phyloP scores from a whole-genome alignment of 2,329 filamentous ascomycete genomes.

The Pseudogymnoascus sp. region DNA sequence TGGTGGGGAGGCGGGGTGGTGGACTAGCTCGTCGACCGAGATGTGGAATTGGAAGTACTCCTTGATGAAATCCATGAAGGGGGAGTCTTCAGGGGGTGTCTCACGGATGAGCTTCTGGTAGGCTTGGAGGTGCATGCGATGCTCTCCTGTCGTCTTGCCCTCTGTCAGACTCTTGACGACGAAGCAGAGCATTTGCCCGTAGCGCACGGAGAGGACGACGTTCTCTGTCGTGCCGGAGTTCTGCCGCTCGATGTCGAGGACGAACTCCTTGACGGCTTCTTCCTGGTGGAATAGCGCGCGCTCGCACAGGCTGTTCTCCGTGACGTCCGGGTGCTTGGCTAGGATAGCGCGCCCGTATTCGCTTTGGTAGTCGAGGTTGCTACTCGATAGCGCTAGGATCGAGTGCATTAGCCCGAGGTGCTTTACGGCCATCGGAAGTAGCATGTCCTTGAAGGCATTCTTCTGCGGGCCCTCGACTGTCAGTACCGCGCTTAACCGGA shows the following conservation, averaged over 20 bases:
- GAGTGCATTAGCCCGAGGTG: slow-evolving; percentile 86
- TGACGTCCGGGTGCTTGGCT: slow-evolving; percentile 41
- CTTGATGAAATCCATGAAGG: slow-evolving; percentile 64
- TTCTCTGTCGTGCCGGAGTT: slow-evolving; percentile 39
- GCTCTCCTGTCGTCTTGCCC: slow-evolving; percentile 55
- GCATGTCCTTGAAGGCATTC: slow-evolving; percentile 79
- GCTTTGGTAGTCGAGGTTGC: slow-evolving; percentile 9
- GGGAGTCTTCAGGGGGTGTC: slow-evolving; percentile 54
- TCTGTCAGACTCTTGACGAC: slow-evolving; percentile 52
- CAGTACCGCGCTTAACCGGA: slow-evolving; percentile 69
- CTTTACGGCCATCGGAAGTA: slow-evolving; percentile 72
- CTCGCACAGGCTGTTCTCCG: slow-evolving; percentile 38
- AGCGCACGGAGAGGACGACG: slow-evolving; percentile 46
- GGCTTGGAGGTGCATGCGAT: slow-evolving; percentile 70
- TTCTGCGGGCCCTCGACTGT: slow-evolving; percentile 70
- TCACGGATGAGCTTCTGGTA: slow-evolving; percentile 65
- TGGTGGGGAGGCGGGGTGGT: slow-evolving; percentile 29
- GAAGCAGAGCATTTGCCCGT: slow-evolving; percentile 57
- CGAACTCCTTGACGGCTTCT: slow-evolving; percentile 46
- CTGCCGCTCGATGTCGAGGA: slow-evolving; percentile 38
- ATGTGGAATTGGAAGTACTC: slow-evolving; percentile 83
- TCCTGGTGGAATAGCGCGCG: slow-evolving; percentile 51
- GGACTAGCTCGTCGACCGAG: slow-evolving; percentile 55
- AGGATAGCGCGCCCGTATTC: slow-evolving; percentile 37
- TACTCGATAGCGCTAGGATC: slow-evolving; percentile 57